Evolutionary conservation across 1,284 basidiomycete species (phyloP), one percentile per base, ranked within the genome.

Genomic region (Hymenochaete sp.): DNA sequence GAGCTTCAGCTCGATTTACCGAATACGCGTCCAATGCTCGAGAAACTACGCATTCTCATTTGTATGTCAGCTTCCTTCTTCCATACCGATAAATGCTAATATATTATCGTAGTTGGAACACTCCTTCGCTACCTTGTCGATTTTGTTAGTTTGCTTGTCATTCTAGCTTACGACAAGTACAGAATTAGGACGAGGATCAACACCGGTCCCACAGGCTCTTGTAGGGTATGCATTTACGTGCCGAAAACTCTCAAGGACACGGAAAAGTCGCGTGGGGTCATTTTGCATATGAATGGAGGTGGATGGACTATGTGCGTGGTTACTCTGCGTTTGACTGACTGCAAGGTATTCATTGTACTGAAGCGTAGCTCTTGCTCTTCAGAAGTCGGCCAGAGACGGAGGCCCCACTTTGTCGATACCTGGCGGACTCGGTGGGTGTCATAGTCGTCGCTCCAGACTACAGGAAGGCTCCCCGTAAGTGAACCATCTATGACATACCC

Each of bases 361-460:
- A 31, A 35, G 14, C 32, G 32, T 10, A 14, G 9, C 28, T n/a
- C n/a, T 31, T 7, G n/a, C 18, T 14, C 13, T 6, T 35, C 35
- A 58, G 56, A 44, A 44, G 56, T 33, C 48, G 53, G 27, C 55
- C 56, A 6, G 55, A 58, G 42, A 53, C 48, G 11, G 56, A 58
- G 41, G 52, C 53, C 6, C 47, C 44, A 18, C 42, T 56, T 22
- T 56, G 56, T 42, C 42, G 52, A 27, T 54, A 52, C 29, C 31
- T 58, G 18, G 52, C 54, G 25, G 50, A 56, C 41, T 52, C 52
- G n/a, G 44, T 54, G 16, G 52, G 50, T 10, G 45, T 47, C 6
- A 44, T 58, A 19, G 50, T 58, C 9, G 53, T 58, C 26, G 48
- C 55, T 9, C 55, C 56, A 7, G 54, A 58, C 43, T 57, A 58